phyloP scores from a whole-genome alignment of 768 basidiomycete genomes.

The Suillus occidentalis region DNA sequence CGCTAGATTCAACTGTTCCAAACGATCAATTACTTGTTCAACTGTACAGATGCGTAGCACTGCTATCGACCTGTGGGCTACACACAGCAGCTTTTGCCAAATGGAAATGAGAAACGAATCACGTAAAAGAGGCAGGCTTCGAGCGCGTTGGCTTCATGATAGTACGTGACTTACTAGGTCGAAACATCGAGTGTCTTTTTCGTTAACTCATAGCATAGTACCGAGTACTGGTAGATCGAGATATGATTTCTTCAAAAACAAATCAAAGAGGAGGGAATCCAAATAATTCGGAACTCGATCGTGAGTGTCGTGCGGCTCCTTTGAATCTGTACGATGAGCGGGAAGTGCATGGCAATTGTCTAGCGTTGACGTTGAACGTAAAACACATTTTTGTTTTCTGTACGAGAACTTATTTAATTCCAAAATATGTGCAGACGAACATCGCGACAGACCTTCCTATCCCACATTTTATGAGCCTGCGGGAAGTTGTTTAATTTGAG shows the following conservation, averaged over 20 bases:
- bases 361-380: neutral
- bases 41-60: neutral
- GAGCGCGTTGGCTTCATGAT: neutral
- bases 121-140: neutral
- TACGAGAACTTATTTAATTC: neutral
- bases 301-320: neutral
- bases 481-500: neutral
- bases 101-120: neutral
- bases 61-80: neutral
- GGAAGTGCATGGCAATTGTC: neutral
- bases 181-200: neutral
- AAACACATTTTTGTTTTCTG: neutral
- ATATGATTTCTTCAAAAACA: neutral
- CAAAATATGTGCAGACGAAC: neutral
- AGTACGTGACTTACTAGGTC: neutral
- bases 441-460: neutral
- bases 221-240: neutral
- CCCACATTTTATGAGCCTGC: neutral
- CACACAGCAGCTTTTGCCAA: neutral
- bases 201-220: neutral
- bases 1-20: neutral
- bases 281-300: neutral
- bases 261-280: neutral
- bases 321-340: neutral
- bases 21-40: neutral